phyloP scores from a whole-genome alignment of 441 rosid species.

The Croton setiger region DNA sequence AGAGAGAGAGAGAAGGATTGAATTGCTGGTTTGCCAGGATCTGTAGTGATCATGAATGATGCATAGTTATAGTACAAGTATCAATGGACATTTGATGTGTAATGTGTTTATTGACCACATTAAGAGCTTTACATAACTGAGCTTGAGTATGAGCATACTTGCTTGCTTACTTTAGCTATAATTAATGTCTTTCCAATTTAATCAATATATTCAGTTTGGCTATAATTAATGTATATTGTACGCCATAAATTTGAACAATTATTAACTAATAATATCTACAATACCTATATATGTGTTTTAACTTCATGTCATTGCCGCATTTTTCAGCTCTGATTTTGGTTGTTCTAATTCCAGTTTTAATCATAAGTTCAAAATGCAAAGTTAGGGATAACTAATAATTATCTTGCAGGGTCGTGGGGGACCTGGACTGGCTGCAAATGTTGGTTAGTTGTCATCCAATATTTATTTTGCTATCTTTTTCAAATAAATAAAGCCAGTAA shows the following conservation, averaged over 20 bases:
- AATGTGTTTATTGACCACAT: background rate
- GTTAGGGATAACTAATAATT: slow-evolving; percentile 16
- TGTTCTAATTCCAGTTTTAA: background rate
- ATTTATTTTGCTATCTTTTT: slow-evolving; percentile 4
- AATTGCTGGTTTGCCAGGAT: no score
- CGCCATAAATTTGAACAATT: no score
- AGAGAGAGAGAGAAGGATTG: no score
- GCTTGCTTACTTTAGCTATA: no score
- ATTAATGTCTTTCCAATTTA: no score
- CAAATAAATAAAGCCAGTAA: background rate
- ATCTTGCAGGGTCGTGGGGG: slow-evolving; percentile 87
- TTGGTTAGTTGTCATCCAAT: slow-evolving; percentile 39
- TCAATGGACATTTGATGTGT: background rate
- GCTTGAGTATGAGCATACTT: background rate
- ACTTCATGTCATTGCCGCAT: background rate
- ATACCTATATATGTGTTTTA: background rate
- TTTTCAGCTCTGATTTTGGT: slow-evolving; percentile 3
- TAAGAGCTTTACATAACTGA: background rate
- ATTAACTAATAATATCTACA: background rate
- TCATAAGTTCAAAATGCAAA: slow-evolving; percentile 6
- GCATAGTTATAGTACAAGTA: background rate
- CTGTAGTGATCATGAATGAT: background rate
- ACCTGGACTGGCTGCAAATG: slow-evolving; percentile 58
- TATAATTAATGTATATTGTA: no score
- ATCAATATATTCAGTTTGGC: no score